Percentiles rank a stretch among this genome's conserved stretches.
Conservation (phyloP, 441 rosid species). For the Hypseocharis bilobata region DNA sequence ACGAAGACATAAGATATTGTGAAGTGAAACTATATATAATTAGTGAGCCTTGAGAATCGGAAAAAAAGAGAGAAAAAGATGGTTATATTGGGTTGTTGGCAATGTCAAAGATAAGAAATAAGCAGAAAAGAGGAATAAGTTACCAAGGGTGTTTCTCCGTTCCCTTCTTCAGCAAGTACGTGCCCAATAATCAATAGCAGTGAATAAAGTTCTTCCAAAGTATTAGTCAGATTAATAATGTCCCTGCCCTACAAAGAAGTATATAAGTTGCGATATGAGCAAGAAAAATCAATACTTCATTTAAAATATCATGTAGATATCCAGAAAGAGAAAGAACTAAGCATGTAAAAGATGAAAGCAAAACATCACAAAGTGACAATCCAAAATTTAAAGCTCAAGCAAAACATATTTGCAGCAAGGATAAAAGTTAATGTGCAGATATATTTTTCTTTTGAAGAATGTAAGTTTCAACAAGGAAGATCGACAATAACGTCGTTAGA, state of each 20-base stretch:
- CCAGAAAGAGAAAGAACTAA: neutral
- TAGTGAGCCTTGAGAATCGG: too few species aligned
- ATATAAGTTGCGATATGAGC: constrained; percentile 23
- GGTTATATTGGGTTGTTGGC: constrained; percentile 3
- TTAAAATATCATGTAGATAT: constrained; percentile 6
- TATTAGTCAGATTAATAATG: constrained; percentile 61
- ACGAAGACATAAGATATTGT: neutral
- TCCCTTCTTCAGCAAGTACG: constrained; percentile 96
- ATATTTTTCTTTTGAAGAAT: too few species aligned
- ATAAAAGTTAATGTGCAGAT: neutral
- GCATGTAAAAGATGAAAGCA: neutral
- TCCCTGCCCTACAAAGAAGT: constrained; percentile 72
- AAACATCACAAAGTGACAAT: neutral
- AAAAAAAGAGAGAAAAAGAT: neutral
- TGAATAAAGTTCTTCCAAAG: constrained; percentile 85
- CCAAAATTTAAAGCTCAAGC: neutral
- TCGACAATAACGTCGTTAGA: neutral
- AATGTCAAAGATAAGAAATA: constrained; percentile 6
- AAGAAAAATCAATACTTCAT: constrained; percentile 8
- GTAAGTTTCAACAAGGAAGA: too few species aligned
- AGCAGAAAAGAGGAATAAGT: constrained; percentile 16
- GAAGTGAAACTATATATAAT: neutral
- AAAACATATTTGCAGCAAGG: neutral
- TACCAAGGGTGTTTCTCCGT: constrained; percentile 98
- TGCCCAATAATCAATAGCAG: constrained; percentile 78